Base-by-base conservation (phyloP, 345 rosid species). In the Raphanus raphanistrum region DNA sequence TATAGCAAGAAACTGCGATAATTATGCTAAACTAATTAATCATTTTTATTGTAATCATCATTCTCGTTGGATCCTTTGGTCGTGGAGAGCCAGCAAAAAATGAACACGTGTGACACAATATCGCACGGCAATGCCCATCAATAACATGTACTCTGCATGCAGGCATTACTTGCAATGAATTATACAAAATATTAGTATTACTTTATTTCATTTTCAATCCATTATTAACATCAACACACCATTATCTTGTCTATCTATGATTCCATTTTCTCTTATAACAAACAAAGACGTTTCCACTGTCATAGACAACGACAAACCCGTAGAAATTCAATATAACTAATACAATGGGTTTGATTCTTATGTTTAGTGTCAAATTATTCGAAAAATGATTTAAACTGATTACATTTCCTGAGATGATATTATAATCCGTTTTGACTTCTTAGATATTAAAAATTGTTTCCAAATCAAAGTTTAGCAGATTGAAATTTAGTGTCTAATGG, bases 31-130 rank as follows among this genome's bases (percentile, higher is more conserved):
- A 21, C 21, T 21, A 15, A 15, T 4, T 3, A 48, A 15, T 25
- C 1, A 60, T 25, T 60, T 31, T 25, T 31, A 29, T 62, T 10
- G 6, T 27, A 26, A 75, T 73, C 52, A 52, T 52, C 63, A 36
- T 63, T 55, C 12, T 33, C 36, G 13, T 74, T 55, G 29, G 7
- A 63, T 63, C 50, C 27, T 28, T 70, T 63, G 75, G 55, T 70
- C 35, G 66, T 63, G 35, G 80, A 70, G 65, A 64, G 76, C 80
- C 76, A 78, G 68, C 76, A 72, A 78, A 66, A 66, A 32, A 41
- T 43, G 33, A 63, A 78, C 68, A 72, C 81, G 81, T 72, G 67
- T 66, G 81, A 33, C 72, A 71, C 15, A 71, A 63, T 58, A 58
- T 60, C 1, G 71, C 61, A 68, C 16, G 33, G 36, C 73, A 68